Evolutionary conservation across 75 land plant genomes (phyloP).

Genomic region (Selaginella moellendorffii): DNA sequence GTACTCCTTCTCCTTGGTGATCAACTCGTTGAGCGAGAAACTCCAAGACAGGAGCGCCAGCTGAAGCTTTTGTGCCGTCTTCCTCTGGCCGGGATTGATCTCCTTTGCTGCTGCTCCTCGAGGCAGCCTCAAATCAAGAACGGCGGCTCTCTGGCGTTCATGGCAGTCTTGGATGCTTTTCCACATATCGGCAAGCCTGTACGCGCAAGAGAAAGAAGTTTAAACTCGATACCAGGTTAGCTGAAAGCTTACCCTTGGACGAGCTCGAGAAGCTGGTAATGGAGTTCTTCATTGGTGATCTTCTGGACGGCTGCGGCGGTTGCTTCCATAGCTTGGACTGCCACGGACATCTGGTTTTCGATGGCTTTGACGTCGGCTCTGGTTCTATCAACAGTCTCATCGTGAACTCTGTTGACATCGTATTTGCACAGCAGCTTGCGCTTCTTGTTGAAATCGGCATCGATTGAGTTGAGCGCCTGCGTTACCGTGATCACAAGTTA

Average conservation of each 20-base stretch:
- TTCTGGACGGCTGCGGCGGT: conserved; percentile 3
- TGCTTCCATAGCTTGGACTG: conserved; percentile 4
- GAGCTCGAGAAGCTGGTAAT: background rate
- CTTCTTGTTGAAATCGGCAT: conserved; percentile 1
- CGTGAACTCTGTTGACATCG: conserved; percentile 1
- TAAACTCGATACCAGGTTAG: too few species aligned
- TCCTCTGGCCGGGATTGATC: background rate
- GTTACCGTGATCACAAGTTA: too few species aligned
- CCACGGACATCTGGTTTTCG: background rate
- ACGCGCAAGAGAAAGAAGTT: too few species aligned
- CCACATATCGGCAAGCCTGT: conserved; percentile 5
- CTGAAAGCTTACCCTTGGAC: background rate
- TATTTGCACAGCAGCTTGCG: conserved; percentile 1
- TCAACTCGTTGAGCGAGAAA: background rate
- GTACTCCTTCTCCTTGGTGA: background rate
- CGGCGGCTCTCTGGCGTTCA: conserved; percentile 1
- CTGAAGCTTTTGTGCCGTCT: background rate
- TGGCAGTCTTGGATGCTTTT: background rate
- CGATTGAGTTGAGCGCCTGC: background rate
- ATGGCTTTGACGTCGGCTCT: background rate
- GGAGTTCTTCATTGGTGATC: conserved; percentile 5
- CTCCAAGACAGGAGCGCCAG: background rate
- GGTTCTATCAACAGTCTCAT: background rate
- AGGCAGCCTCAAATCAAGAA: background rate
- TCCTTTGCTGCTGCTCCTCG: conserved; percentile 5